These are phyloP conservation scores for Conticribra guillardii DNA, from an alignment of 108 stramenopile species.

Conservation along the genomic window DNA sequence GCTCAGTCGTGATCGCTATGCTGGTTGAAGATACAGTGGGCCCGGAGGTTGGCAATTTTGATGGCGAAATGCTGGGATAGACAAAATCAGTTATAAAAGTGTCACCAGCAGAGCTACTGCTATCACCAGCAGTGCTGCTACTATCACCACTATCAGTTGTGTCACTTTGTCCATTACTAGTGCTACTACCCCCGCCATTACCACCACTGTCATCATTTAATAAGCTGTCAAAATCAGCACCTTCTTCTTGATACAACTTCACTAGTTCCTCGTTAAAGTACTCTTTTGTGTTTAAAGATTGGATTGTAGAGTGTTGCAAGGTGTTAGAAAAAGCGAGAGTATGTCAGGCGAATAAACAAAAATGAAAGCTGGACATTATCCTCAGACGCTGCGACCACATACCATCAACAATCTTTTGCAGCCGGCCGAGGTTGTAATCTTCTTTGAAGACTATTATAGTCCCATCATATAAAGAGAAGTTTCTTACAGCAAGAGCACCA, in stretches of 20 bases:
- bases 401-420: not conserved
- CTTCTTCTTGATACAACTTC: not conserved
- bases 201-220: not conserved
- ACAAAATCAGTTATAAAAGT: no score
- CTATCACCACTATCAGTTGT: not conserved
- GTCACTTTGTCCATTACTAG: not conserved
- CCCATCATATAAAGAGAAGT: slow-evolving; percentile 7
- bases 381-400: no score
- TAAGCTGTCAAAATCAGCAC: not conserved
- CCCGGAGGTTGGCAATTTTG: not conserved
- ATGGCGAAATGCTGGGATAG: no score
- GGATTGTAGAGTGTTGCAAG: no score
- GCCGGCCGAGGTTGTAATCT: slow-evolving; percentile 8
- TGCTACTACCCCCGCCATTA: not conserved
- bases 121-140: no score
- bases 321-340: not conserved
- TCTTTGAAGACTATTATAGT: slow-evolving; percentile 9
- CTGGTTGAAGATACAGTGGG: not conserved
- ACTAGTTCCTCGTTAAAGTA: slow-evolving; percentile 6
- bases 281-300: no score
- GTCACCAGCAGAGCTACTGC: no score
- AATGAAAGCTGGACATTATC: no score
- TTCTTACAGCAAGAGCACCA: not conserved
- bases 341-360: no score
- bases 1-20: not conserved